Percentiles rank a stretch among this genome's conserved stretches.
These are phyloP conservation scores for Backusella tarrabulga DNA, from an alignment of 192 early-diverging fungal genomes.

Conservation along the genomic window DNA sequence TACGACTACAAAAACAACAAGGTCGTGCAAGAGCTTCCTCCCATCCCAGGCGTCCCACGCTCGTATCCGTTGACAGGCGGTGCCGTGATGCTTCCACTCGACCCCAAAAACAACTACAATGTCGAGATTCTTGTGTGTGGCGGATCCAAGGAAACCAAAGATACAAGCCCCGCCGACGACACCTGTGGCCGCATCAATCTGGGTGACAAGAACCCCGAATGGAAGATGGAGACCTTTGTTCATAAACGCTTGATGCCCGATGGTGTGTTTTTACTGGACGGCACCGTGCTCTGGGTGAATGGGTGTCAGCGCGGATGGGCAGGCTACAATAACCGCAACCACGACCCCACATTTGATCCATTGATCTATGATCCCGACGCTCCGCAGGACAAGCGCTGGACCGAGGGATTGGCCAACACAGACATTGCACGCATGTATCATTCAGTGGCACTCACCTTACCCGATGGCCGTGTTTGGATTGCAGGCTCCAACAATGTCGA, in stretches of 20 bases:
- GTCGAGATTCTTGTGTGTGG: conserved; percentile 62
- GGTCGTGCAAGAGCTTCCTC: conserved; percentile 41
- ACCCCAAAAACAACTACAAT: conserved; percentile 54
- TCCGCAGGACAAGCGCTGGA: conserved; percentile 43
- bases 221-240: conserved; percentile 55
- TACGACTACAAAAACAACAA: conserved; percentile 44
- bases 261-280: conserved; percentile 50
- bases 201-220: conserved; percentile 35
- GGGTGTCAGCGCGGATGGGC: conserved; percentile 58
- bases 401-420: conserved; percentile 36
- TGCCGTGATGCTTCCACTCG: conserved; percentile 54
- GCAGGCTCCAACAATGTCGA: conserved; percentile 44
- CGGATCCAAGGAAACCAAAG: conserved; percentile 40
- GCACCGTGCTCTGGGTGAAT: conserved; percentile 61
- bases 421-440: conserved; percentile 66
- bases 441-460: conserved; percentile 47
- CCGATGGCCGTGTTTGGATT: conserved; percentile 51
- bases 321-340: conserved; percentile 46
- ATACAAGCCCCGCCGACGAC: conserved; percentile 34
- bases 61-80: conserved; percentile 59
- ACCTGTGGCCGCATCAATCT: conserved; percentile 52
- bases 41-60: conserved; percentile 44
- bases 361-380: conserved; percentile 52
- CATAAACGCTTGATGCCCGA: conserved; percentile 52
- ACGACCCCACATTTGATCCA: conserved; percentile 51